These are phyloP conservation scores for Ampelocalamus luodianensis DNA, from an alignment of 176 grass and related monocot species.

Conservation along the genomic window DNA sequence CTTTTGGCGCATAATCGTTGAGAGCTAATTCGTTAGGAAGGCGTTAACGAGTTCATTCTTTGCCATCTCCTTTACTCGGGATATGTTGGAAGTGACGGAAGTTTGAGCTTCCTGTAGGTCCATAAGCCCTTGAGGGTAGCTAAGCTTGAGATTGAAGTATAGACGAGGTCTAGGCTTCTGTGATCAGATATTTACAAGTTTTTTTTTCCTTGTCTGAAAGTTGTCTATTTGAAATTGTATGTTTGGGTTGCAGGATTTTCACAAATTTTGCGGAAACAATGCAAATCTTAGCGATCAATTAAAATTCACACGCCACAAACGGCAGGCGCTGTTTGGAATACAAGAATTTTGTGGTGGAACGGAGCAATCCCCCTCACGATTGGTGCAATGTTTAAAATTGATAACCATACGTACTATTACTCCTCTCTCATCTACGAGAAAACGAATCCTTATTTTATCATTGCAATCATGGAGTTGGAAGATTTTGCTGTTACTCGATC, in stretches of 20 bases:
- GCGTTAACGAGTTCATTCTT: neutral
- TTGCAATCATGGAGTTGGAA: neutral
- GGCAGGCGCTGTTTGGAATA: neutral
- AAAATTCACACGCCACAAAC: neutral
- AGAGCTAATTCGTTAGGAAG: slow-evolving; percentile 32
- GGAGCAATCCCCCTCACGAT: neutral
- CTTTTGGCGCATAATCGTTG: neutral
- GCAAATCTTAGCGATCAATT: neutral
- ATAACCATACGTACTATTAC: neutral
- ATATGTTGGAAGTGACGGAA: slow-evolving; percentile 8
- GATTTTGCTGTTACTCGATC: neutral
- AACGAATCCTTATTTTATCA: neutral
- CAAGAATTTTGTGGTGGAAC: neutral
- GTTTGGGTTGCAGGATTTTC: neutral
- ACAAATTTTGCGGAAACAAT: neutral
- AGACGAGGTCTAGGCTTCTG: neutral
- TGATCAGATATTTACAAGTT: neutral
- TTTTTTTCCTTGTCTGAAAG: neutral
- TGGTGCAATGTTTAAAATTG: neutral
- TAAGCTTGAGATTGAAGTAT: neutral
- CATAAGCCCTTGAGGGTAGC: neutral
- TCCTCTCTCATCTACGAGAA: neutral
- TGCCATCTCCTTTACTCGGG: neutral
- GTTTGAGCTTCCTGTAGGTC: slow-evolving; percentile 19
- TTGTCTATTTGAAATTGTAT: neutral